phyloP scores from a whole-genome alignment of 2,329 filamentous ascomycete species.

The Neoscytalidium dimidiatum region DNA sequence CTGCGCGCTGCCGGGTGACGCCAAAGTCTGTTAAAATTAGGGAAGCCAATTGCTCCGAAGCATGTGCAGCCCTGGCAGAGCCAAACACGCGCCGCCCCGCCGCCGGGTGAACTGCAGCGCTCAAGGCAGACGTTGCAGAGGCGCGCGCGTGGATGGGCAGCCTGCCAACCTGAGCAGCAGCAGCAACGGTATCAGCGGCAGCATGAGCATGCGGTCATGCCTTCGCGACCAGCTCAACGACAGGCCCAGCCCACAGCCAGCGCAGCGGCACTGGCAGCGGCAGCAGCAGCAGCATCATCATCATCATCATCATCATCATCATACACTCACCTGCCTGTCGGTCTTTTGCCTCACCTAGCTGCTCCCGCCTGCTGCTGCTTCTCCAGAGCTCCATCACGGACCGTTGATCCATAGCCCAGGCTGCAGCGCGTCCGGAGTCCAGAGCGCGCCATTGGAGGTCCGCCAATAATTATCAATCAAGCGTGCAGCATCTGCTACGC shows the following conservation, averaged over 20 bases:
- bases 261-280: too few species aligned
- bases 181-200: not conserved
- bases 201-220: not conserved
- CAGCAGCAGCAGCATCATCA: too few species aligned
- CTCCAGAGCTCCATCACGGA: not conserved
- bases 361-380: not conserved
- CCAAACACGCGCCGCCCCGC: not conserved
- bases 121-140: not conserved
- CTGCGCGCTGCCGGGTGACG: not conserved
- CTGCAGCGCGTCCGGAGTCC: not conserved
- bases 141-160: not conserved
- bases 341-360: too few species aligned
- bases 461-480: not conserved
- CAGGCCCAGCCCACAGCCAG: not conserved
- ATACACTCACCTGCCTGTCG: too few species aligned
- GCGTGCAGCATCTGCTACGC: not conserved
- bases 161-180: not conserved
- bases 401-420: not conserved
- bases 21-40: slow-evolving; percentile 3
- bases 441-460: not conserved
- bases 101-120: not conserved
- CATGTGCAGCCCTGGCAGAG: not conserved
- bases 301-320: too few species aligned
- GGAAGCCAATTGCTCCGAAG: not conserved
- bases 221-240: not conserved